Percentiles rank a stretch among this genome's conserved stretches.
Conservation (phyloP, 148 eudicot species). For the Silene conica region DNA sequence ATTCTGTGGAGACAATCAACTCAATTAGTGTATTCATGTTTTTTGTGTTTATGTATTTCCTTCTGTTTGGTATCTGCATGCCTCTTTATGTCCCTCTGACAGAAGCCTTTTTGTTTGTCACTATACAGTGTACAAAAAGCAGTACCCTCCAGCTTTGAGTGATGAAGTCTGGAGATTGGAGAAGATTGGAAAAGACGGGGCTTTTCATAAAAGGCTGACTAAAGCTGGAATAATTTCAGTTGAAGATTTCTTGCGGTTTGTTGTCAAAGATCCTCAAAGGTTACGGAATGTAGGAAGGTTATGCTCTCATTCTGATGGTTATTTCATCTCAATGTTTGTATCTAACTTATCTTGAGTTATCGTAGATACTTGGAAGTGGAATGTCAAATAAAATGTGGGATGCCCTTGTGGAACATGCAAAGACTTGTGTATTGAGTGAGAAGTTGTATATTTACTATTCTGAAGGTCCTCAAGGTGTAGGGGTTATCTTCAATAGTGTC, state of each 20-base stretch:
- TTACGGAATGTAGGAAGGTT: constrained; percentile 59
- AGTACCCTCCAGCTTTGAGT: constrained; percentile 78
- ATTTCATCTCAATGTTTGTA: neutral
- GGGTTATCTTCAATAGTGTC: constrained; percentile 76
- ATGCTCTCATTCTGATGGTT: neutral
- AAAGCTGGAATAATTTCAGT: constrained; percentile 67
- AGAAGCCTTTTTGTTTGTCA: constrained; percentile 2
- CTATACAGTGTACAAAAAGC: constrained; percentile 80
- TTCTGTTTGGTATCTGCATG: neutral
- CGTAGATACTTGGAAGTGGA: constrained; percentile 90
- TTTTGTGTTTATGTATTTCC: too few species aligned
- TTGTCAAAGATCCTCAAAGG: constrained; percentile 68
- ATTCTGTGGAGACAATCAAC: too few species aligned
- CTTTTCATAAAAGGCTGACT: constrained; percentile 80
- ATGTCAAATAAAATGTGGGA: constrained; percentile 99
- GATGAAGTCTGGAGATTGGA: constrained; percentile 98
- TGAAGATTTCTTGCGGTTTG: constrained; percentile 78
- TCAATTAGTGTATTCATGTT: too few species aligned
- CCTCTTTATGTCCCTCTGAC: neutral
- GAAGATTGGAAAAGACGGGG: constrained; percentile 94
- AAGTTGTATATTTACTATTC: constrained; percentile 78
- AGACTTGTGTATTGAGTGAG: constrained; percentile 82
- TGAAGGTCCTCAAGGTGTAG: constrained; percentile 64
- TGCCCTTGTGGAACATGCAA: constrained; percentile 78
- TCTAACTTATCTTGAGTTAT: neutral